Base-by-base conservation (phyloP, 305 asterid species). In the Solanum chacoense region DNA sequence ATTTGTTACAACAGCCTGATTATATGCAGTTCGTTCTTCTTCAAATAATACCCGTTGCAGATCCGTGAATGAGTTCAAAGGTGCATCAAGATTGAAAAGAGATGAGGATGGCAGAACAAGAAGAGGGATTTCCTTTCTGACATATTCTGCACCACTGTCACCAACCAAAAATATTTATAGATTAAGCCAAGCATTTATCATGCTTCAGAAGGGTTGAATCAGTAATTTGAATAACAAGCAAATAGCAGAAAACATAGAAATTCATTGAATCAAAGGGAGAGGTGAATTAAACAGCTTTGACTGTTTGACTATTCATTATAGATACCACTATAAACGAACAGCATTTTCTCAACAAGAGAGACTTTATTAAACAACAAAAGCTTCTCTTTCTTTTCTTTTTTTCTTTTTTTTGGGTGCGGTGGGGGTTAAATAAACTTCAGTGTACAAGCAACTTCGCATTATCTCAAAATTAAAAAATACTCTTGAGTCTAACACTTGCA, bases 81-180 rank as follows among this genome's bases (percentile, higher is more conserved):
- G 98, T 67, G 97, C 92, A 87, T 96, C 97, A 4, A 95, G 93
- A 87, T 91, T 90, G 88, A 96, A 93, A 91, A 98, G 95, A 90
- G 96, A 91, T 4, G 95, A 91, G 36, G 98, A 87, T 69, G 99
- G 98, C 75, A 94, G 90, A 89, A 98, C 94, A 87, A 90, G 92
- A 88, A 98, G 99, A 90, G 98, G 98, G 78, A 98, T 92, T 91
- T 96, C 99, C 92, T 95, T 98, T 90, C 99, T 91, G 86, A 95
- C 94, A 91, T 37, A 98, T 90, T 96, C 98, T 77, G 99, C 99
- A 69, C 98, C 98, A 91, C 99, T 98, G 98, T 92, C 93, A 91
- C 87, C 77, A 93, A 91, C 72, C 91, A 86, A 85, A 90, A 78
- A 85, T 86, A 29, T 59, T 91, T 85, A 65, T 63, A 88, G 69